Conservation (phyloP, 192 early-diverging fungal species). For the Rhizoclosmatium globosum region DNA sequence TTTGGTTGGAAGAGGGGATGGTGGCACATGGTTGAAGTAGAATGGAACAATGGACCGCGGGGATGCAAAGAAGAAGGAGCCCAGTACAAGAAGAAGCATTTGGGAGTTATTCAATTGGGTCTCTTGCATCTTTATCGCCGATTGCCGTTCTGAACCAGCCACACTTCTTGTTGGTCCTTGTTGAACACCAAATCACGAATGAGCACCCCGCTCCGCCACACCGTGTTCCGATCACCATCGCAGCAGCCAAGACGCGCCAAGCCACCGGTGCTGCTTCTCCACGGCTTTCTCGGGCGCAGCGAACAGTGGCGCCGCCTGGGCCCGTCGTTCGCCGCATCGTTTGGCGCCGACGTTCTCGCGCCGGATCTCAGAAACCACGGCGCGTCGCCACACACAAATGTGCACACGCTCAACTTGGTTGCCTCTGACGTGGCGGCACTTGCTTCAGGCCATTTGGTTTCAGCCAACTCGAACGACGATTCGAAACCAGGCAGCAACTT, state of each 20-base stretch:
- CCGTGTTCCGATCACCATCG: not conserved
- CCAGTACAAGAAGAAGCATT: too few species aligned
- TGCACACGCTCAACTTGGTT: constrained; percentile 80
- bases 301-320: constrained; percentile 63
- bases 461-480: too few species aligned
- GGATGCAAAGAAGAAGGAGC: too few species aligned
- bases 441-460: constrained; percentile 36
- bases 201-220: not conserved
- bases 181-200: too few species aligned
- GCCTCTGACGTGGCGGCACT: constrained; percentile 76
- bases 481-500: too few species aligned
- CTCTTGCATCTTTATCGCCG: too few species aligned
- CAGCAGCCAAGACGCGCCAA: constrained; percentile 15
- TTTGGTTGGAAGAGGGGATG: too few species aligned
- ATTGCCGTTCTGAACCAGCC: too few species aligned
- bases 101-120: too few species aligned
- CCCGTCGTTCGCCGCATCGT: constrained; percentile 67
- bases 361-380: constrained; percentile 95
- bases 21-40: too few species aligned
- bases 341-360: constrained; percentile 70
- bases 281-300: constrained; percentile 94
- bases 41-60: too few species aligned
- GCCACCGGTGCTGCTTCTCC: constrained; percentile 67
- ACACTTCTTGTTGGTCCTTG: too few species aligned
- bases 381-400: constrained; percentile 73